Evolutionary conservation across 768 basidiomycete genomes (phyloP).

Genomic region (Ramaria rubella): DNA sequence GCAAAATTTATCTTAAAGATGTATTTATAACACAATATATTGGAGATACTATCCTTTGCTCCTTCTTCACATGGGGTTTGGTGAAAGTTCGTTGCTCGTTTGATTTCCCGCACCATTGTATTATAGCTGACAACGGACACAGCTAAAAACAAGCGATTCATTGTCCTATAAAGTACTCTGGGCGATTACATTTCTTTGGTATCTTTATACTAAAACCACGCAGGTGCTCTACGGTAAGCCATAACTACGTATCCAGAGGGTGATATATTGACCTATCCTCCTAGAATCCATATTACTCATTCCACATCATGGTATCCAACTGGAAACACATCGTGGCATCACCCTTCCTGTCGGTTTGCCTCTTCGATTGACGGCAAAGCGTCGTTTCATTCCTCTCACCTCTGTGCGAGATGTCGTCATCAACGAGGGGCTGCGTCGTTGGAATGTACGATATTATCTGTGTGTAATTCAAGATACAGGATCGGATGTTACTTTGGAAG

Average conservation of each 20-base stretch:
- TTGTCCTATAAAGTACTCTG: background rate
- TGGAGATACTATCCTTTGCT: background rate
- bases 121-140: no score
- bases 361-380: constrained; percentile 31
- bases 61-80: background rate
- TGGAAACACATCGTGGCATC: constrained; percentile 63
- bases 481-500: constrained; percentile 32
- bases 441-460: constrained; percentile 68
- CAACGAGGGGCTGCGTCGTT: constrained; percentile 65
- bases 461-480: constrained; percentile 9
- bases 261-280: background rate
- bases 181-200: background rate
- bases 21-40: no score
- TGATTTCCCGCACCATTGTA: no score
- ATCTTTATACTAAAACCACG: constrained; percentile 33
- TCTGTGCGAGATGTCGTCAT: constrained; percentile 57
- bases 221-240: constrained; percentile 43
- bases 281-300: constrained; percentile 66
- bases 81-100: background rate
- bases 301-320: constrained; percentile 63
- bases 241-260: background rate
- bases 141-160: no score
- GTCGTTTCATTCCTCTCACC: constrained; percentile 52
- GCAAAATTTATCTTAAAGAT: no score
- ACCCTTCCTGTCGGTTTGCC: constrained; percentile 24